A percentile compares a stretch with the other conserved stretches of the same genome.
Conservation (phyloP, 2,329 filamentous ascomycete species). For the Fusarium chuoi region DNA sequence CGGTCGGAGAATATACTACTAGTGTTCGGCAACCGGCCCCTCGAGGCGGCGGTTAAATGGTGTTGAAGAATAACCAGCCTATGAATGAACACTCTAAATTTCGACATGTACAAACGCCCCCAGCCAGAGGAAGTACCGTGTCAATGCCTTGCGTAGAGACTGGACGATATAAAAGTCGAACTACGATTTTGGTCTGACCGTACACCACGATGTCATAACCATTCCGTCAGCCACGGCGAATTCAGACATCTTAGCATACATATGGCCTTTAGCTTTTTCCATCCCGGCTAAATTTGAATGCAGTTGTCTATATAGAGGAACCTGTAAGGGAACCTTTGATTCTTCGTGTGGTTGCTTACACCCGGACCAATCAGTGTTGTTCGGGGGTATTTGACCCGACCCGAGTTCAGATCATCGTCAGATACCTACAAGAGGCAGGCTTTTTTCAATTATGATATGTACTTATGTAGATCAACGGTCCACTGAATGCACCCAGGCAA, state of each 20-base stretch:
- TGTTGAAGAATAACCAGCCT: slow-evolving; percentile 2
- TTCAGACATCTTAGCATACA: background rate
- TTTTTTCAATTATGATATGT: background rate
- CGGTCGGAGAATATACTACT: slow-evolving; percentile 7
- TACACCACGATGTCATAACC: background rate
- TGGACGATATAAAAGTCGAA: slow-evolving; percentile 4
- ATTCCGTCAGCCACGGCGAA: background rate
- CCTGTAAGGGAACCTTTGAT: slow-evolving; percentile 9
- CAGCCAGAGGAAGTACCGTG: background rate
- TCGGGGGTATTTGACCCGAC: slow-evolving; percentile 4
- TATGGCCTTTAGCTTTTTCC: background rate
- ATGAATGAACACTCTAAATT: background rate
- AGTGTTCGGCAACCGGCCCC: slow-evolving; percentile 1
- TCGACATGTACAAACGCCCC: background rate
- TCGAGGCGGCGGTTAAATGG: slow-evolving; percentile 9
- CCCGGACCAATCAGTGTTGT: slow-evolving; percentile 25
- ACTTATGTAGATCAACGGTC: no score
- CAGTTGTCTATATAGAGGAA: background rate
- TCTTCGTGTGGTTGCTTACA: slow-evolving; percentile 1
- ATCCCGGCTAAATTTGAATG: slow-evolving; percentile 23
- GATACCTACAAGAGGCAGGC: background rate
- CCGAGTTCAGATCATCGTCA: slow-evolving; percentile 10
- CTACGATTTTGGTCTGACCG: slow-evolving; percentile 19
- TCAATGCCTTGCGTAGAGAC: background rate
- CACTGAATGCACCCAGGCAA: background rate